Evolutionary conservation across 176 grass and related monocot species (phyloP), one percentile per base, ranked within the genome.

Genomic region (Oryza brachyantha): DNA sequence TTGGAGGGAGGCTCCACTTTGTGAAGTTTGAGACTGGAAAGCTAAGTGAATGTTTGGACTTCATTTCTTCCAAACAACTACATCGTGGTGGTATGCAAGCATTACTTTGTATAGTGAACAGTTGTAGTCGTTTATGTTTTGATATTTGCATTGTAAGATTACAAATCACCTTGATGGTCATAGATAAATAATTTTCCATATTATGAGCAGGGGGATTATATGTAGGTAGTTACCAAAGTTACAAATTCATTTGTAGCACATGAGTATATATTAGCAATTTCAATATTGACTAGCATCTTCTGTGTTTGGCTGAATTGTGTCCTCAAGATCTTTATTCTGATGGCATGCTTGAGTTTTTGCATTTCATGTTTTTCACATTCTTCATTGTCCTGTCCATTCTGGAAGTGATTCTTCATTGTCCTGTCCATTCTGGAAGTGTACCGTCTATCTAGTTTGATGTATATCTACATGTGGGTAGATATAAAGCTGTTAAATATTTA

Each of bases 1-100:
- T 98, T 75, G 96, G 96, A 64, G 96, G 96, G 25, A 90, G 96
- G 83, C 96, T 98, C 46, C 96, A 98, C 79, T 98, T 98, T 83
- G 95, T 98, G 48, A 98, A 98, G 70, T 98, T 98, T 50, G 95
- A 98, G 80, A 94, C 92, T 16, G 89, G 29, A 68, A 98, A 98
- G 73, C 79, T 98, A 46, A 98, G 85, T 55, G 89, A 98, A 75
- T 98, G 95, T 57, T 77, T 98, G 61, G 95, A 98, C 26, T 98
- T 98, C 37, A 94, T 98, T 86, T 98, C 89, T 75, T 94, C 95
- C 79, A 98, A 98, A 72, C 95, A 98, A 78, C 87, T 98, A 71
- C 95, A 94, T 88, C 74, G 85, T 67, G 95, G 95, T 40, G 91
- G 96, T 98, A 98, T 71, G 88, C 79, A 27, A 79, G 68, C 27